Evolutionary conservation across 2,329 filamentous ascomycete genomes (phyloP).

Genomic region (Monilinia laxa): DNA sequence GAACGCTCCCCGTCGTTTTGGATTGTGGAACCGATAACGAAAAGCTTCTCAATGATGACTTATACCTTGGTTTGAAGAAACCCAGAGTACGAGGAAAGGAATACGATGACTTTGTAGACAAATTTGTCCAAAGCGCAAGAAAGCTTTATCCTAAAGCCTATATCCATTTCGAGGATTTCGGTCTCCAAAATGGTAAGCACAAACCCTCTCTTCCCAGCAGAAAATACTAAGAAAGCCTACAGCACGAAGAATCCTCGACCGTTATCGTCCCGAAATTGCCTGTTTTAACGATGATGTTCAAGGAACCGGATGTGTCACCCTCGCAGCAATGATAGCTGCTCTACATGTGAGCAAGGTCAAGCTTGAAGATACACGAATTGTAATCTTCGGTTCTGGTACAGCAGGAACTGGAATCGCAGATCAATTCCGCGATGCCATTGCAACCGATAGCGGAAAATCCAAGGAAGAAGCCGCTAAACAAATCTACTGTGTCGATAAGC

Average conservation of each 20-base stretch:
- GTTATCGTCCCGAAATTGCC: slow-evolving; percentile 68
- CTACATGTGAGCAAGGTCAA: slow-evolving; percentile 67
- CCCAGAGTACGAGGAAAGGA: slow-evolving; percentile 65
- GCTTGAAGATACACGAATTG: slow-evolving; percentile 66
- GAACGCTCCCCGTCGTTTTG: slow-evolving; percentile 76
- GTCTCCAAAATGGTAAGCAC: slow-evolving; percentile 62
- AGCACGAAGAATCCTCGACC: slow-evolving; percentile 69
- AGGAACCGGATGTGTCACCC: slow-evolving; percentile 82
- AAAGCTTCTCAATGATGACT: slow-evolving; percentile 67
- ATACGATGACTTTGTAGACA: slow-evolving; percentile 76
- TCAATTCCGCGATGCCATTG: slow-evolving; percentile 77
- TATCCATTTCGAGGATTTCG: slow-evolving; percentile 90
- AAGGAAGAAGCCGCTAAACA: slow-evolving; percentile 75
- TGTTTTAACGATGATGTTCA: slow-evolving; percentile 94
- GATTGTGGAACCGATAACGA: slow-evolving; percentile 87
- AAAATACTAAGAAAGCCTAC: not conserved
- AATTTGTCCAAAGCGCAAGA: slow-evolving; percentile 66
- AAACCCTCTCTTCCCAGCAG: not conserved
- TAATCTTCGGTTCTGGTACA: slow-evolving; percentile 78
- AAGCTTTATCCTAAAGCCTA: slow-evolving; percentile 76
- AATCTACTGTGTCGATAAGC: slow-evolving; percentile 74
- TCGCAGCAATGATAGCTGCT: slow-evolving; percentile 77
- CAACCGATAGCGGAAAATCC: slow-evolving; percentile 61
- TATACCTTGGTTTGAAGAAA: slow-evolving; percentile 75
- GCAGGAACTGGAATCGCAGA: slow-evolving; percentile 86